Evolutionary conservation across 2,329 filamentous ascomycete species (phyloP).

Genomic region (Fusarium sororula): DNA sequence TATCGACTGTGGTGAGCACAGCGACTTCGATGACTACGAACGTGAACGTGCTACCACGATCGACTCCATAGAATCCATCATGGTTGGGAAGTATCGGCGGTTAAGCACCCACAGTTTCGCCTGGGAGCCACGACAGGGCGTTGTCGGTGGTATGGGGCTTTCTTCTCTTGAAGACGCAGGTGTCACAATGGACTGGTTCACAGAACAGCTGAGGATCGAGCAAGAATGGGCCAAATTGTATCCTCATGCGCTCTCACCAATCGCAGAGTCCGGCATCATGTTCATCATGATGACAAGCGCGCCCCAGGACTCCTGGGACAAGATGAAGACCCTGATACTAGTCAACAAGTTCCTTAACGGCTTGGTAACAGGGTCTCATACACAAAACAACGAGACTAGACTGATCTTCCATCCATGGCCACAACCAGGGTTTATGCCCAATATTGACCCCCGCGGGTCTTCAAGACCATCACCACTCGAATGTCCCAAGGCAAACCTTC

Average conservation of each 20-base stretch:
- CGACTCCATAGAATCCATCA: neutral
- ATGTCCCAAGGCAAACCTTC: neutral
- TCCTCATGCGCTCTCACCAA: neutral
- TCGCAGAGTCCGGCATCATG: neutral
- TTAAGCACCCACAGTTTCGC: neutral
- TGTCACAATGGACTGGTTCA: neutral
- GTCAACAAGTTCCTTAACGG: conserved; percentile 3
- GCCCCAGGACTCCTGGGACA: neutral
- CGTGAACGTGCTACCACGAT: neutral
- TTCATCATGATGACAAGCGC: neutral
- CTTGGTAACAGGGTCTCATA: neutral
- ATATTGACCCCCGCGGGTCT: neutral
- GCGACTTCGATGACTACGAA: neutral
- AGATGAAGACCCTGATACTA: neutral
- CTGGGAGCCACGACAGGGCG: neutral
- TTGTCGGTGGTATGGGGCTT: neutral
- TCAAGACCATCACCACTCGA: neutral
- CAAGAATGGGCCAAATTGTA: neutral
- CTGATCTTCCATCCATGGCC: neutral
- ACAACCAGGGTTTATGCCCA: neutral
- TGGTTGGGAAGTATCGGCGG: neutral
- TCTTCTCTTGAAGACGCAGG: neutral
- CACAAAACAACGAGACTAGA: neutral
- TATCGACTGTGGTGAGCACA: neutral
- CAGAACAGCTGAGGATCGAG: neutral